Evolutionary conservation across 1,139 yeast genomes (phyloP), one percentile per base, ranked within the genome.

Genomic region (Scheffersomyces quercinus): DNA sequence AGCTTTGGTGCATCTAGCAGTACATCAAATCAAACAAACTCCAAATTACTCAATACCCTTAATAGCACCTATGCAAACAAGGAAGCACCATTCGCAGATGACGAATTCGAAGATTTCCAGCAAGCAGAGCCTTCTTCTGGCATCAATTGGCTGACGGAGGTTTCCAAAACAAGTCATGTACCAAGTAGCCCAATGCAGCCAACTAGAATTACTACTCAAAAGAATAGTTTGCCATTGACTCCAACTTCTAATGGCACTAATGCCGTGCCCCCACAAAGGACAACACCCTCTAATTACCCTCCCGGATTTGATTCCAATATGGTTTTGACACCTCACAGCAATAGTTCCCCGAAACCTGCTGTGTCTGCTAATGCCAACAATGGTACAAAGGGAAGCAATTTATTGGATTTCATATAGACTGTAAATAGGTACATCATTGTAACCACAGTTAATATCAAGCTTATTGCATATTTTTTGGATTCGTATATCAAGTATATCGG

Each of bases 81-180:
- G 24, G 36, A 29, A 14, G 39, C 45, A 37, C 51, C 52, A 5
- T 20, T 20, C 26, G 64, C 56, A 14, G 67, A 62, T 16, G 69
- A 64, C 40, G 71, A 64, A 13, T 65, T 65, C 43, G 64, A 61
- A 39, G 68, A 64, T 16, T 67, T 66, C 49, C 71, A 65, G 40
- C 60, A 56, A 48, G 67, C 65, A 4, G 47, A 45, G 2, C 37
- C 41, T 10, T 11, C 31, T 15, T 10, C 43, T 7, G 31, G 14
- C 16, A 51, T 60, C 26, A 52, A 62, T 39, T 63, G 68, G 68
- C 45, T 42, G 29, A 42, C 50, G 7, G 65, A 58, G 43, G 45
- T 45, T 15, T 16, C 40, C 7, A 43, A 38, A 28, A 36, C 41
- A 20, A 15, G 38, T 42, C 2, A 41, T 43, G 41, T 35, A 40